phyloP scores from a whole-genome alignment of 352 stramenopile species.

The Pythium insidiosum region DNA sequence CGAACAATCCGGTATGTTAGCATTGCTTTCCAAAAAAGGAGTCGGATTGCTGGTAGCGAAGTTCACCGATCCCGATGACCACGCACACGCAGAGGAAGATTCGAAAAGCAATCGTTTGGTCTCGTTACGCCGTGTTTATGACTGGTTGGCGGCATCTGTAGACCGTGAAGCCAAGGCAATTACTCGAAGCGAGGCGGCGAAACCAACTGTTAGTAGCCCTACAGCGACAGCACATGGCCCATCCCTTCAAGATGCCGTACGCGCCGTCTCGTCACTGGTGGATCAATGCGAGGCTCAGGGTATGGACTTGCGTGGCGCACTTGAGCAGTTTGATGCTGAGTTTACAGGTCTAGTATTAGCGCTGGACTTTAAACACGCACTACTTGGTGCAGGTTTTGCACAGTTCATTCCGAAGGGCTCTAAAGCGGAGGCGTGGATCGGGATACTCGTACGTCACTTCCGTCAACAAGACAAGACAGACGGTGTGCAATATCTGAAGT shows the following conservation, averaged over 20 bases:
- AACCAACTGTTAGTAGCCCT: too few relatives aligned
- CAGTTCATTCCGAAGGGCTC: constrained; percentile 7
- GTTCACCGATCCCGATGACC: constrained; percentile 16
- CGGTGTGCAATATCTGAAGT: constrained; percentile 24
- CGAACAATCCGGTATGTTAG: constrained; percentile 27
- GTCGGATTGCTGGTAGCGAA: constrained; percentile 30
- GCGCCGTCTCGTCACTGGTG: too few relatives aligned
- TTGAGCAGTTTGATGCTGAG: constrained; percentile 33
- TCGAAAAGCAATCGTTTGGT: constrained; percentile 1
- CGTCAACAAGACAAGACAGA: constrained; percentile 18
- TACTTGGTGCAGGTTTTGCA: constrained; percentile 30
- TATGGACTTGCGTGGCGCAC: constrained; percentile 38
- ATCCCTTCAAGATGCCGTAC: too few relatives aligned
- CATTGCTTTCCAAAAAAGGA: constrained; percentile 31
- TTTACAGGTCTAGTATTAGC: constrained; percentile 37
- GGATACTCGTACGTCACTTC: constrained; percentile 48
- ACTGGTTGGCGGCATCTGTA: too few relatives aligned
- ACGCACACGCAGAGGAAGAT: neutral
- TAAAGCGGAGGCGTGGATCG: constrained; percentile 30
- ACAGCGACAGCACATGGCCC: too few relatives aligned
- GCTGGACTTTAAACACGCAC: constrained; percentile 42
- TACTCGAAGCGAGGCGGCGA: too few relatives aligned
- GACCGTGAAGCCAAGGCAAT: too few relatives aligned
- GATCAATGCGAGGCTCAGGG: too few relatives aligned
- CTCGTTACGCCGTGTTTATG: too few relatives aligned